These are phyloP conservation scores for Craspedostauros australis DNA, from an alignment of 108 stramenopile genomes.

Conservation along the genomic window DNA sequence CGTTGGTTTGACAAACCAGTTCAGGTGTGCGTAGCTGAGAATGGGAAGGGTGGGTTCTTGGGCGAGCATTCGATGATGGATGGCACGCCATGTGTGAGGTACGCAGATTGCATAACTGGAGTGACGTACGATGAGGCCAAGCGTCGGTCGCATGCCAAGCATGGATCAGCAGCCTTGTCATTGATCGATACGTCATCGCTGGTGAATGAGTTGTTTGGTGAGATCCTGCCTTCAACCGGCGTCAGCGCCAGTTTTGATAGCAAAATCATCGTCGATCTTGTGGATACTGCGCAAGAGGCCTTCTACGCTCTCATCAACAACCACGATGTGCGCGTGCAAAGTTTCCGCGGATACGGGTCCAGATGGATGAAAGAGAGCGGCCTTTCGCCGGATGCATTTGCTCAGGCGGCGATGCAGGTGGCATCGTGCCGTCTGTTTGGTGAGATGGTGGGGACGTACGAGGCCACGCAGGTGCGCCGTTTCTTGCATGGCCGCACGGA, in stretches of 20 bases:
- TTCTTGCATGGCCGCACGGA: conserved; percentile 81
- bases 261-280: too few relatives aligned
- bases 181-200: too few relatives aligned
- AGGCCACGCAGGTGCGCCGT: conserved; percentile 71
- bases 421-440: conserved; percentile 72
- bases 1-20: conserved; percentile 89
- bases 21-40: conserved; percentile 71
- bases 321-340: conserved; percentile 40
- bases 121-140: conserved; percentile 47
- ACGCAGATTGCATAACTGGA: conserved; percentile 57
- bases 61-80: conserved; percentile 93
- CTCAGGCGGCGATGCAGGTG: conserved; percentile 84
- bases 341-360: conserved; percentile 72
- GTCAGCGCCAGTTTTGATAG: too few relatives aligned
- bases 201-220: too few relatives aligned
- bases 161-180: too few relatives aligned
- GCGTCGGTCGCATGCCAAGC: conserved; percentile 7
- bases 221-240: too few relatives aligned
- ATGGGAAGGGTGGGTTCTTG: conserved; percentile 78
- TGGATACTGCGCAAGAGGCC: too few relatives aligned
- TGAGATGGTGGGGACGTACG: conserved; percentile 75
- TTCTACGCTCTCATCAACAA: too few relatives aligned
- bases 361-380: conserved; percentile 67
- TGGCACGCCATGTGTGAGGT: conserved; percentile 77
- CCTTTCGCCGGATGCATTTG: conserved; percentile 83